Conservation (phyloP, 176 grass and related monocot species). For the Chloris gayana region DNA sequence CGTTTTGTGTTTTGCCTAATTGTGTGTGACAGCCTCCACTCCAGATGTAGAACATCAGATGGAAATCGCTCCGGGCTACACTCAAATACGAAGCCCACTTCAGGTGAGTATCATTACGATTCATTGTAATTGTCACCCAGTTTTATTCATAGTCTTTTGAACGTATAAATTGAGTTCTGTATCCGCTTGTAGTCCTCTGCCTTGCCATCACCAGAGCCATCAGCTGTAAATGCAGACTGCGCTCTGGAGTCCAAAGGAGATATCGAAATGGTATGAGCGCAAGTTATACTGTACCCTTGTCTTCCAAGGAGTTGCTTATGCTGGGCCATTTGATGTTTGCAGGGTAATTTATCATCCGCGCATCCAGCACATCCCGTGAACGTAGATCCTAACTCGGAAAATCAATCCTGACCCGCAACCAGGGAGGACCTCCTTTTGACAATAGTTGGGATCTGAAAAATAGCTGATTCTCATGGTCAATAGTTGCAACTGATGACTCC, state of each 20-base stretch:
- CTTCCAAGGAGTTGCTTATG: neutral
- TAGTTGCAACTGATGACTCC: neutral
- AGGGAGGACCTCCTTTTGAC: neutral
- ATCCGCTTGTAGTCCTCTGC: slow-evolving; percentile 13
- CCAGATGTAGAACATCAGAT: slow-evolving; percentile 14
- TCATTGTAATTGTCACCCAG: neutral
- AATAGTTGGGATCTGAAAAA: neutral
- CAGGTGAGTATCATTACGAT: slow-evolving; percentile 16
- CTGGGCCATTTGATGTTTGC: slow-evolving; percentile 17
- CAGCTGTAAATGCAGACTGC: neutral
- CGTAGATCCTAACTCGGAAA: slow-evolving; percentile 6
- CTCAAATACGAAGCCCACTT: slow-evolving; percentile 22
- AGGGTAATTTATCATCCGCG: slow-evolving; percentile 15
- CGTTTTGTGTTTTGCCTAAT: neutral
- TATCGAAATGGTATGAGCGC: slow-evolving; percentile 31
- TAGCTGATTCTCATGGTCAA: neutral
- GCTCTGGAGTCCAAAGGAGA: slow-evolving; percentile 22
- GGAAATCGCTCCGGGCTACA: slow-evolving; percentile 5
- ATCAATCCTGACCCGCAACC: slow-evolving; percentile 9
- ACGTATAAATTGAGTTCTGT: slow-evolving; percentile 8
- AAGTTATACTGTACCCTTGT: neutral
- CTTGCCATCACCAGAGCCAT: slow-evolving; percentile 11
- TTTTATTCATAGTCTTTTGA: neutral
- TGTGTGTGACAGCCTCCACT: slow-evolving; percentile 9
- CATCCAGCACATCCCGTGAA: slow-evolving; percentile 17